A percentile compares a stretch with the other conserved stretches of the same genome.
Evolutionary conservation across 345 rosid genomes (phyloP).

Genomic region (Citrus mangshanensis): DNA sequence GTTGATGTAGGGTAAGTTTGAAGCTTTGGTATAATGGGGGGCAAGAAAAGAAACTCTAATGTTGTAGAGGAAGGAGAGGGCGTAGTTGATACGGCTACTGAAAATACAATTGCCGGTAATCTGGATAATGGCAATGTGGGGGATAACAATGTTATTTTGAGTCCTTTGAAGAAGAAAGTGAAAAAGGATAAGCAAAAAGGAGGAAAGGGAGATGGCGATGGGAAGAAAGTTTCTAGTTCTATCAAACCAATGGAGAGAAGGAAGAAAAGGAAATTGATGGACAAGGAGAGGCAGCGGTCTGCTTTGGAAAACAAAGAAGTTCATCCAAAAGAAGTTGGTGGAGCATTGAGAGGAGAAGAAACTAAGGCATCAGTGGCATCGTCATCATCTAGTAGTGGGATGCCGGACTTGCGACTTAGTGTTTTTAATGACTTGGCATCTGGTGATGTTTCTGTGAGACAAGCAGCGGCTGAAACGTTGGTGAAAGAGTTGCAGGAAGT

Average conservation of each 20-base stretch:
- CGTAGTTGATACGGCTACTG: constrained; percentile 9
- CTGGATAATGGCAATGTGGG: neutral
- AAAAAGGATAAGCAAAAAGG: constrained; percentile 30
- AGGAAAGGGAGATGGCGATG: constrained; percentile 17
- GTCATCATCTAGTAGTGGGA: constrained; percentile 25
- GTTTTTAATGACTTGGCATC: constrained; percentile 78
- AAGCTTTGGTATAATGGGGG: constrained; percentile 38
- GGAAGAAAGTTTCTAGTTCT: constrained; percentile 22
- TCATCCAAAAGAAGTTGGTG: constrained; percentile 18
- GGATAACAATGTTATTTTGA: constrained; percentile 13
- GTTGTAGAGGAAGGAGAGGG: constrained; percentile 33
- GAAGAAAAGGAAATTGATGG: constrained; percentile 75
- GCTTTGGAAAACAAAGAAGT: constrained; percentile 25
- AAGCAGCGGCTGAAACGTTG: constrained; percentile 63
- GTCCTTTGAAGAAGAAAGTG: constrained; percentile 38
- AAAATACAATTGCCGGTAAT: neutral
- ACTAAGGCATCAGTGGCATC: constrained; percentile 16
- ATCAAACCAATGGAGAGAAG: constrained; percentile 75
- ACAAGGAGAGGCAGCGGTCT: constrained; percentile 55
- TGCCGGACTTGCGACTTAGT: constrained; percentile 68
- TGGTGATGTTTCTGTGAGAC: constrained; percentile 50
- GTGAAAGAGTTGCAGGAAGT: constrained; percentile 63
- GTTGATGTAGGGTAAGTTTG: neutral
- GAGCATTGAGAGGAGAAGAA: constrained; percentile 25
- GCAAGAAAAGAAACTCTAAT: constrained; percentile 50